These are phyloP conservation scores for Xylaria sp. DNA, from an alignment of 2,329 filamentous ascomycete genomes.

Conservation along the genomic window DNA sequence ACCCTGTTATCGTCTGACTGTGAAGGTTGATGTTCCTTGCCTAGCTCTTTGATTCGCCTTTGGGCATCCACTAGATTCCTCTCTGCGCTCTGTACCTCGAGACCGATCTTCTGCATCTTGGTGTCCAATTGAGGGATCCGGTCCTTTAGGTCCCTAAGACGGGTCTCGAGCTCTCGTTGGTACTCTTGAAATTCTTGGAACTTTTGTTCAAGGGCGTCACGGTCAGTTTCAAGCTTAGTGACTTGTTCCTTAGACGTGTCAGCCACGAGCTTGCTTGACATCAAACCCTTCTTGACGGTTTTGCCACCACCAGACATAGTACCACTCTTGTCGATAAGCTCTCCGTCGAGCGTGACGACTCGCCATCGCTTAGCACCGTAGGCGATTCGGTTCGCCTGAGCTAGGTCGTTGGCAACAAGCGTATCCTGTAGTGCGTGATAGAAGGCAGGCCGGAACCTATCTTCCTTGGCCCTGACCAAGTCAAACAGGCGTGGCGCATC, in stretches of 20 bases:
- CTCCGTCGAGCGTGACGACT: conserved; percentile 92
- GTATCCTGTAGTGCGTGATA: conserved; percentile 96
- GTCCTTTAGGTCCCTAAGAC: conserved; percentile 71
- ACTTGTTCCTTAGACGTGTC: conserved; percentile 90
- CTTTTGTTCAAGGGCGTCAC: conserved; percentile 80
- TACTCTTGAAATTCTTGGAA: conserved; percentile 85
- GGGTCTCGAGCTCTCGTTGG: conserved; percentile 76
- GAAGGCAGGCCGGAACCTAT: conserved; percentile 86
- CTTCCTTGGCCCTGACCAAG: conserved; percentile 84
- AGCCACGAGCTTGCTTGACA: conserved; percentile 94
- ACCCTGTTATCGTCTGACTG: conserved; percentile 78
- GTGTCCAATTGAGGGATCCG: conserved; percentile 86
- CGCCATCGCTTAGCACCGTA: conserved; percentile 94
- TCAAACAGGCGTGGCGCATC: conserved; percentile 92
- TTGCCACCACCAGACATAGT: conserved; percentile 98
- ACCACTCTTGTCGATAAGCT: conserved; percentile 96
- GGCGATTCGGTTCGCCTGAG: conserved; percentile 96
- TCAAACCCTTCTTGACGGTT: conserved; percentile 85
- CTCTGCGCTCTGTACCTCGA: conserved; percentile 86
- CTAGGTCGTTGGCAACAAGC: conserved; percentile 85
- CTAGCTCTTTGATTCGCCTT: conserved; percentile 82
- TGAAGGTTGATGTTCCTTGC: conserved; percentile 78
- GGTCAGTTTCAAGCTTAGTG: conserved; percentile 80
- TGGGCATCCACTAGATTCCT: conserved; percentile 83
- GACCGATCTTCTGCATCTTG: conserved; percentile 83